Base-by-base conservation (phyloP, 2,329 filamentous ascomycete species). In the Apiospora aurea region DNA sequence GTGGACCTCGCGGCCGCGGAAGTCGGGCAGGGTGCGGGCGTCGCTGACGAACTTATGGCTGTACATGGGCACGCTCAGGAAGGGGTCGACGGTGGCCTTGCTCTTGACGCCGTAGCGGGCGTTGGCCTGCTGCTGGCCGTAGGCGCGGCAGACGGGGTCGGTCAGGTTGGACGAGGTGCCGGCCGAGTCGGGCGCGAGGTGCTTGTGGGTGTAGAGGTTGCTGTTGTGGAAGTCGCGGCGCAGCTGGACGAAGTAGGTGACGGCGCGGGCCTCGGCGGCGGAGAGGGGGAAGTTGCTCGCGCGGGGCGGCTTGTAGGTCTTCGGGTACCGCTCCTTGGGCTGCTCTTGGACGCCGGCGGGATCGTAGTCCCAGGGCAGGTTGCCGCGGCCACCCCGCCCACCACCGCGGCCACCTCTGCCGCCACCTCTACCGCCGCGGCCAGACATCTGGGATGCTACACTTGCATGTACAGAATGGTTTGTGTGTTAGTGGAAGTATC, bases 41-140 rank as follows among this genome's bases (percentile, higher is more conserved):
- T 85, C 82, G 72, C 84, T 83, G 47, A 84, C 81, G 77, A 90
- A 90, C 72, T 85, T 85, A 75, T 89, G 85, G 61, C 87, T 88
- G 81, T 89, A 90, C 73, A 86, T 87, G n/a, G 87, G 87, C 71
- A 90, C 85, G 53, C 86, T 83, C n/a, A 83, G 85, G 79, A 91
- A 91, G 26, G 88, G 87, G 78, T 90, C 88, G 69, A 87, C 76
- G 16, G 86, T 88, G 49, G 88, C 88, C 76, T 86, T 87, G 80
- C 82, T 89, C 78, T 85, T 86, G 75, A 87, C 80, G 73, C 85
- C 87, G 80, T 87, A 90, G 71, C 85, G 86, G 74, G 86, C 85
- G 80, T 90, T 90, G 77, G 86, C 81, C 80, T 90, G 88, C n/a
- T 86, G 84, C 76, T 89, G 88, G 75, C 87, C 87, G 80, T 90